A percentile compares a stretch with the other conserved stretches of the same genome.
These are phyloP conservation scores for Jamesozyma jinghongensis DNA, from an alignment of 805 yeast species.

Conservation along the genomic window DNA sequence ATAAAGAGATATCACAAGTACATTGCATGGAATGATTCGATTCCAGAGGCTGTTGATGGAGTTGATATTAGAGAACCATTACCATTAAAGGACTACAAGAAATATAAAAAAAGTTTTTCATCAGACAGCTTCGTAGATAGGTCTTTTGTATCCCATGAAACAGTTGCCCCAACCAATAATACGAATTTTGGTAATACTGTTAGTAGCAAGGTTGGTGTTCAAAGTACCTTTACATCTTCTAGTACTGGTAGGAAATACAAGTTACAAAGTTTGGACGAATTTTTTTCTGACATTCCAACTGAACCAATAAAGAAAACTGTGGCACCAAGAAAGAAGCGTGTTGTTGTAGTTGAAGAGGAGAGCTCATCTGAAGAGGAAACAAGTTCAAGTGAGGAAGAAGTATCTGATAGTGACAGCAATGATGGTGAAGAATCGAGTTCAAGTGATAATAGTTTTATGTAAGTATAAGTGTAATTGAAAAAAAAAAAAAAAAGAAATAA, in stretches of 20 bases:
- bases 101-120: slow-evolving; percentile 28
- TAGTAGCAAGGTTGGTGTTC: not conserved
- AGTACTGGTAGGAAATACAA: slow-evolving; percentile 37
- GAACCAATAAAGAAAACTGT: slow-evolving; percentile 6
- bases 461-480: not conserved
- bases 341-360: slow-evolving; percentile 22
- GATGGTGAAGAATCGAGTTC: slow-evolving; percentile 1
- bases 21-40: slow-evolving; percentile 15
- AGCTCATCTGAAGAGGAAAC: slow-evolving; percentile 16
- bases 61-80: slow-evolving; percentile 32
- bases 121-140: slow-evolving; percentile 15
- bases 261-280: slow-evolving; percentile 79
- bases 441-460: not conserved
- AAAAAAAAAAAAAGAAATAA: not conserved
- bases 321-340: slow-evolving; percentile 7
- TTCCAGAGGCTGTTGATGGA: slow-evolving; percentile 5
- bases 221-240: slow-evolving; percentile 10
- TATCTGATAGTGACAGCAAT: slow-evolving; percentile 25
- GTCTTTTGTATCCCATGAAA: slow-evolving; percentile 4
- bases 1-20: slow-evolving; percentile 6
- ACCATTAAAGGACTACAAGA: slow-evolving; percentile 34
- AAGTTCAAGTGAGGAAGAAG: slow-evolving; percentile 2
- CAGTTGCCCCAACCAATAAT: not conserved
- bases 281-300: slow-evolving; percentile 46
- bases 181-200: not conserved